Base-by-base conservation (phyloP, 164 flowering plant species). In the Akebia trifoliata region DNA sequence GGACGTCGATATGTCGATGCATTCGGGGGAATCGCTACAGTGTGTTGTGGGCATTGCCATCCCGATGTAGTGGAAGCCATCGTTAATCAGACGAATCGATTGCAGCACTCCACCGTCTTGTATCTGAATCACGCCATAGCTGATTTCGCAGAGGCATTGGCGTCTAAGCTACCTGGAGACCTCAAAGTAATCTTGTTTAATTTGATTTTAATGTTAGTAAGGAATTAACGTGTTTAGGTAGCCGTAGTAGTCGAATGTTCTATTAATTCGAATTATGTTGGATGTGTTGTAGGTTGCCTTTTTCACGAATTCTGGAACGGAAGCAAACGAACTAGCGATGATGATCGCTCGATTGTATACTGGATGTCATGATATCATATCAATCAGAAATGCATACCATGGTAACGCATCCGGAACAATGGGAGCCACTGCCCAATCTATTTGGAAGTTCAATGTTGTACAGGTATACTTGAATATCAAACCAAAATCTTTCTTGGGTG, bases 241-340 rank as follows among this genome's bases (percentile, higher is more conserved):
- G n/a, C n/a, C n/a, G n/a, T n/a, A n/a, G n/a, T 30, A 17, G n/a
- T n/a, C 9, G 38, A 31, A n/a, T 30, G 17, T 8, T 29, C 15
- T 49, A 10, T 42, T 42, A 48, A 48, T 48, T 28, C 28, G 50
- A 24, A 11, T 32, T 54, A 12, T 30, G 1, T 0, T 54, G 24
- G 12, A 0, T 30, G n/a, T 17, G 32, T 7, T 46, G 47, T 44
- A 94, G 99, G 97, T 94, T 48, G 94, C 78, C 26, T 94, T 84
- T 59, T 94, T 94, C 56, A 87, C 96, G 1, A 94, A 94, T 67
- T 90, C 97, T 9, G 99, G 99, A 34, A 94, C 99, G 18, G 99
- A 94, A 62, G 99, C 99, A 11, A 94, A 94, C 57, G 99, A 94
- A 72, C 60, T 94, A 56, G 99, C 99, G 2, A 66, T 94, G 77